Base-by-base conservation (phyloP, 352 stramenopile genomes). In the Pythium chondricola region DNA sequence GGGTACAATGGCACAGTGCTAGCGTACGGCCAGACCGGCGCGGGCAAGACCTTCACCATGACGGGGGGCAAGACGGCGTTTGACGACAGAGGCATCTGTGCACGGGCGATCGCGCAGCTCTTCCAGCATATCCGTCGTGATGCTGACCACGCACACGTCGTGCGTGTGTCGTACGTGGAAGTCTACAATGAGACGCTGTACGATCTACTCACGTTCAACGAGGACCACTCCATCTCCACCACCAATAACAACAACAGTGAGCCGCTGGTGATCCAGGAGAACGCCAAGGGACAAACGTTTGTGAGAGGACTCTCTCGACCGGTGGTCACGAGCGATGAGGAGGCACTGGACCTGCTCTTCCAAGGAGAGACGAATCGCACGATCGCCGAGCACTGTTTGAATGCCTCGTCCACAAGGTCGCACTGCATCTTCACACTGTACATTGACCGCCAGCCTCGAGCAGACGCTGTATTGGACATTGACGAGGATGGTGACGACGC, bases 151-250 rank as follows among this genome's bases (percentile, higher is more conserved):
- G 56, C 64, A 17, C 85, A 74, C 29, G 57, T 51, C 1, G 61
- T 93, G 26, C 83, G 66, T 25, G 74, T 85, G 30, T 88, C 71
- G 18, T 94, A 88, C 57, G 63, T 95, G n/a, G 82, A 95, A 54
- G 83, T 95, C 7, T 94, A 95, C 73, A 97, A 97, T 56, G 85
- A 97, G 46, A 74, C 79, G 25, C 49, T 95, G 11, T 89, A 76
- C 47, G 87, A 96, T 61, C 53, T 97, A 54, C 64, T 96, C n/a
- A 72, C 60, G 8, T 58, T 61, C 21, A 48, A 45, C 18, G 57
- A 59, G 27, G 45, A 25, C 38, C 21, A n/a, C 11, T 32, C 17
- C 14, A 26, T 13, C 10, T 24, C 68, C 20, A 51, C 37, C 9
- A 48, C 49, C 17, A 57, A 13, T 7, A 44, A 40, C 16, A 56